Percentiles rank a stretch among this genome's conserved stretches.
These are phyloP conservation scores for Cercospora zeae-maydis DNA, from an alignment of 2,329 filamentous ascomycete genomes.

Conservation along the genomic window DNA sequence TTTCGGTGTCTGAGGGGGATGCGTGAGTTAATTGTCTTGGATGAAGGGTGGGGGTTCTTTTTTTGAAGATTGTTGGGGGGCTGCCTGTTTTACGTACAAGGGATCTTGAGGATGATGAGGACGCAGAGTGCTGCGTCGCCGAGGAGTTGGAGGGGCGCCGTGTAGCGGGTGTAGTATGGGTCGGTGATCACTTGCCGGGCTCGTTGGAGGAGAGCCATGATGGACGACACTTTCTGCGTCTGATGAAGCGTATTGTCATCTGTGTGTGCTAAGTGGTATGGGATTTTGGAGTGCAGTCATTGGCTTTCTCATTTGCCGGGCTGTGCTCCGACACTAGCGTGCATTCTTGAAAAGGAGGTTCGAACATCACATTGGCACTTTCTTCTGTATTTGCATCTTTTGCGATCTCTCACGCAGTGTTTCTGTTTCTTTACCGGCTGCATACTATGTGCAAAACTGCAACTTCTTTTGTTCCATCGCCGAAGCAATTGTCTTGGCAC, in stretches of 20 bases:
- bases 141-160: conserved; percentile 64
- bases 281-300: background rate
- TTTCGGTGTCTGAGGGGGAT: conserved; percentile 75
- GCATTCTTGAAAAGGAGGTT: background rate
- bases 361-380: background rate
- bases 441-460: background rate
- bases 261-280: background rate
- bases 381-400: background rate
- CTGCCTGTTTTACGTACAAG: conserved; percentile 68
- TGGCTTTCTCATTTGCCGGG: background rate
- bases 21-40: background rate
- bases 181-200: conserved; percentile 48
- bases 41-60: background rate
- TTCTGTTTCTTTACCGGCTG: background rate
- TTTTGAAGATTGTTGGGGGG: no score
- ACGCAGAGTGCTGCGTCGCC: conserved; percentile 69
- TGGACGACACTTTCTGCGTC: no score
- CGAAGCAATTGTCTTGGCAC: background rate
- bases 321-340: conserved; percentile 1
- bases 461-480: background rate
- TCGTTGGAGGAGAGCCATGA: conserved; percentile 40
- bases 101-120: conserved; percentile 73
- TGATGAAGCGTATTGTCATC: no score
- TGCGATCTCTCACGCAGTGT: background rate
- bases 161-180: conserved; percentile 57